phyloP scores from a whole-genome alignment of 179 eudicot genomes.

The Vitellaria paradoxa region DNA sequence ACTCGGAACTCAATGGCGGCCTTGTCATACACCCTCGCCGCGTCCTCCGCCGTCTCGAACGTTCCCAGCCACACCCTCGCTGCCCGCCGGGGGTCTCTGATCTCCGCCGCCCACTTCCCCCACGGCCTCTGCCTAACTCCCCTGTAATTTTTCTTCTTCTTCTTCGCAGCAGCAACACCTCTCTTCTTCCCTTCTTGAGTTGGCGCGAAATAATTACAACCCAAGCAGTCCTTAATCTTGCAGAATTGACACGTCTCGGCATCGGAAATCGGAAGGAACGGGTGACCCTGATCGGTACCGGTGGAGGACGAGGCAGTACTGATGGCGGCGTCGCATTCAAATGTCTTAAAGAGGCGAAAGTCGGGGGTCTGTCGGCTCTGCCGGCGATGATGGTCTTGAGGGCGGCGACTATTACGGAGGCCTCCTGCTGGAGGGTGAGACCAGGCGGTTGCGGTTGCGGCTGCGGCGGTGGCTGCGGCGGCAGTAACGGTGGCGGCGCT shows the following conservation, averaged over 20 bases:
- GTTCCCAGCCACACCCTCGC: constrained; percentile 28
- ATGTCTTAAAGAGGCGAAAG: neutral
- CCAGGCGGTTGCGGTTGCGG: constrained; percentile 6
- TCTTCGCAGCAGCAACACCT: neutral
- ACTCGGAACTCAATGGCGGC: constrained; percentile 26
- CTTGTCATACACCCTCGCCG: constrained; percentile 22
- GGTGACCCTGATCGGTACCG: neutral
- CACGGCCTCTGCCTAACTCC: constrained; percentile 27
- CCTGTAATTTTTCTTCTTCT: constrained; percentile 13
- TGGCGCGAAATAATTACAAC: constrained; percentile 18
- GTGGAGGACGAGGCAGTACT: neutral
- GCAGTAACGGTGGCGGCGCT: neutral
- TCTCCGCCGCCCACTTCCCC: constrained; percentile 34
- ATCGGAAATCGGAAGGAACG: neutral
- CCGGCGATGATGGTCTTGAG: constrained; percentile 22
- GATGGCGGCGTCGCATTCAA: neutral
- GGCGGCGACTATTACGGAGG: constrained; percentile 25
- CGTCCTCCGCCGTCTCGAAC: constrained; percentile 24
- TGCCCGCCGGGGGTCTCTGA: constrained; percentile 20
- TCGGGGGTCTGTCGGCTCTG: neutral
- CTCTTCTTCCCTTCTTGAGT: neutral
- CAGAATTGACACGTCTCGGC: constrained; percentile 18
- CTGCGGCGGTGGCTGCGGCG: constrained; percentile 1
- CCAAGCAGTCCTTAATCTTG: constrained; percentile 20
- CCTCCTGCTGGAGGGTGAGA: constrained; percentile 20